phyloP scores from a whole-genome alignment of 768 basidiomycete genomes.

The Rhodosporidiobolus sp. region DNA sequence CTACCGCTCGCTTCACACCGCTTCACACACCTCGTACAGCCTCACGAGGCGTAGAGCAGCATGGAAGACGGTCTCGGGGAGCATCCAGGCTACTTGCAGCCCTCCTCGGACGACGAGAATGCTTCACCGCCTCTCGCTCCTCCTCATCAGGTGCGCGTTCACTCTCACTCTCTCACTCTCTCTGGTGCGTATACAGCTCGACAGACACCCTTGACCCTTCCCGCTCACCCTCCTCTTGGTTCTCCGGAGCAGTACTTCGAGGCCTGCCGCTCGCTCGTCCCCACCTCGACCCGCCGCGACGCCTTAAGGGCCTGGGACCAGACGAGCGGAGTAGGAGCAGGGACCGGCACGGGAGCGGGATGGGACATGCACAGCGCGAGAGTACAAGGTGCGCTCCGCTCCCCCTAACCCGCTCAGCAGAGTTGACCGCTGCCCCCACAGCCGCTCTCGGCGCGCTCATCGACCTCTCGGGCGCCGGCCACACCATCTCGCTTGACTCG shows the following conservation, averaged over 20 bases:
- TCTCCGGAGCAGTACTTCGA: not conserved
- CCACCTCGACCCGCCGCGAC: not conserved
- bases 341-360: not conserved
- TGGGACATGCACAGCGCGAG: not conserved
- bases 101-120: no score
- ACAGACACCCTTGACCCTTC: no score
- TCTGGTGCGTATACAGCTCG: no score
- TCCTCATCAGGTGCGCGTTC: no score
- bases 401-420: not conserved
- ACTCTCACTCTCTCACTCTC: no score
- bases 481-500: not conserved
- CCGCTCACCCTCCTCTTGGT: not conserved
- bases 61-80: no score
- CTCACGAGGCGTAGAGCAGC: no score
- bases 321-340: not conserved
- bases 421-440: not conserved
- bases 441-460: slow-evolving; percentile 1
- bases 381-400: not conserved
- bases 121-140: no score
- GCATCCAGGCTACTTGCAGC: no score
- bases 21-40: no score
- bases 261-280: not conserved
- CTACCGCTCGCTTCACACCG: no score
- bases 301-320: not conserved
- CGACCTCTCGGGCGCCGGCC: not conserved